phyloP scores from a whole-genome alignment of 2,329 filamentous ascomycete species.

The Aureobasidium sp. region DNA sequence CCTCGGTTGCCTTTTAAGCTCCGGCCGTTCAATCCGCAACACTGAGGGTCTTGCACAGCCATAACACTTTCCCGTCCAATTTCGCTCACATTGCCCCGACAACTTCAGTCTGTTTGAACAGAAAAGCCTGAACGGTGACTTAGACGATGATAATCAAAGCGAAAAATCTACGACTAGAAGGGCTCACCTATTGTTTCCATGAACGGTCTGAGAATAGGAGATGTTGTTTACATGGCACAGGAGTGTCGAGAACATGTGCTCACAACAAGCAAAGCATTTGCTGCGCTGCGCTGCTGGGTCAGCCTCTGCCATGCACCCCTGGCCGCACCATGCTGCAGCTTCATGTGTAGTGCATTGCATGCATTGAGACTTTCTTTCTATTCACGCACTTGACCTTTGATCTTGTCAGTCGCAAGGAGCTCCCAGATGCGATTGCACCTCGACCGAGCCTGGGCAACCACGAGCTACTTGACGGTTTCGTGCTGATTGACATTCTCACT shows the following conservation, averaged over 20 bases:
- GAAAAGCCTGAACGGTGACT: neutral
- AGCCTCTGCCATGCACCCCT: slow-evolving; percentile 8
- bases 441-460: neutral
- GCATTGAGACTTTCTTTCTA: neutral
- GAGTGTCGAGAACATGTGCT: neutral
- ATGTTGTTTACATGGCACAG: slow-evolving; percentile 8
- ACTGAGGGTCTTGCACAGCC: slow-evolving; percentile 9
- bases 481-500: neutral
- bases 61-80: slow-evolving; percentile 2
- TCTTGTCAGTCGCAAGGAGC: neutral
- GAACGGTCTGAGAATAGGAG: neutral
- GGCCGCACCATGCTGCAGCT: slow-evolving; percentile 10
- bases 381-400: neutral
- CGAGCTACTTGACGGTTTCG: neutral
- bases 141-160: neutral
- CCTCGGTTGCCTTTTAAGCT: neutral
- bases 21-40: slow-evolving; percentile 2
- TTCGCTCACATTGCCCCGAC: slow-evolving; percentile 6
- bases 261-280: slow-evolving; percentile 1
- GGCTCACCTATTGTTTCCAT: neutral
- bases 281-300: neutral
- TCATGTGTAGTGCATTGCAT: neutral
- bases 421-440: neutral
- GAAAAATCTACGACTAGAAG: neutral
- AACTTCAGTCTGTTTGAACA: slow-evolving; percentile 10